These are phyloP conservation scores for Brassica juncea DNA, from an alignment of 345 rosid genomes.

Conservation along the genomic window DNA sequence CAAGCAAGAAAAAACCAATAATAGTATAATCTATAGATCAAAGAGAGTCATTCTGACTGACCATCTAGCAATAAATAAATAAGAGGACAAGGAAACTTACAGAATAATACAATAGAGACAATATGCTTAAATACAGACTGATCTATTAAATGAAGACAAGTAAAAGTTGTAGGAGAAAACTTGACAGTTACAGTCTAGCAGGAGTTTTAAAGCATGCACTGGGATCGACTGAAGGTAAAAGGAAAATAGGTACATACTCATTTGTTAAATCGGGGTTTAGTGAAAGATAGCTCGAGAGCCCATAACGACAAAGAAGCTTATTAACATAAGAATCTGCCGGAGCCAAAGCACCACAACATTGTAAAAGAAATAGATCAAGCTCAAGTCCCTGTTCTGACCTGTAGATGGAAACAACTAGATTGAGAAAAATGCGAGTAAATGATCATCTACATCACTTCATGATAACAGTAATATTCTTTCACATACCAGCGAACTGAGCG, in stretches of 20 bases:
- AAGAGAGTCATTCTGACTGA: constrained; percentile 18
- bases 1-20: constrained; percentile 11
- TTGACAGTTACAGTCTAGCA: constrained; percentile 23
- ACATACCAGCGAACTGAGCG: constrained; percentile 82
- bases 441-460: constrained; percentile 22
- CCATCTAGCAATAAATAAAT: constrained; percentile 19
- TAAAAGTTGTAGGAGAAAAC: constrained; percentile 14
- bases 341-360: constrained; percentile 96
- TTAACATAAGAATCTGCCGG: constrained; percentile 77
- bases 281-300: constrained; percentile 64
- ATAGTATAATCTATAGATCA: constrained; percentile 8
- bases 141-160: constrained; percentile 3
- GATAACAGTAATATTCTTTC: constrained; percentile 11
- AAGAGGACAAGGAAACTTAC: neutral
- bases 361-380: constrained; percentile 92
- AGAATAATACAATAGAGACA: constrained; percentile 13
- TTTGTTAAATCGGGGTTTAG: constrained; percentile 52
- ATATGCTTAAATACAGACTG: constrained; percentile 3
- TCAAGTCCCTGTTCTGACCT: constrained; percentile 96
- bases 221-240: neutral
- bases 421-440: constrained; percentile 25
- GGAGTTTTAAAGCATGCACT: constrained; percentile 13
- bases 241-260: constrained; percentile 55
- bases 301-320: constrained; percentile 82
- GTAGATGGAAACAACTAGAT: constrained; percentile 40